A percentile compares a stretch with the other conserved stretches of the same genome.
phyloP scores from a whole-genome alignment of 2,329 filamentous ascomycete genomes.

The Paraconiothyrium sp. region DNA sequence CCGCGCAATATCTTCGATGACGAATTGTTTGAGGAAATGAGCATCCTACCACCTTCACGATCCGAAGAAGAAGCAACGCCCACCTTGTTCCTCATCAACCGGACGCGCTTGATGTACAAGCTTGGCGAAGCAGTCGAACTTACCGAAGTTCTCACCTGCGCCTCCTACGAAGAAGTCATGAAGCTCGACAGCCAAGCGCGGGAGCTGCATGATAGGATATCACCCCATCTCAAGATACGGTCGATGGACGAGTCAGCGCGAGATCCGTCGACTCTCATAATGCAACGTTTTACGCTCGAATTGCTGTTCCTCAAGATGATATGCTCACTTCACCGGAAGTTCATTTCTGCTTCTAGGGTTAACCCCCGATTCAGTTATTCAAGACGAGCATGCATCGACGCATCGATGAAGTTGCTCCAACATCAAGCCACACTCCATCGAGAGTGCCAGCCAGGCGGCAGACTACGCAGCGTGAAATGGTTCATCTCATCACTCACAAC shows the following conservation, averaged over 20 bases:
- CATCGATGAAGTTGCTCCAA: conserved; percentile 80
- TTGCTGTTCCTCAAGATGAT: conserved; percentile 89
- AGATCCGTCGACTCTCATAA: conserved; percentile 74
- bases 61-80: conserved; percentile 77
- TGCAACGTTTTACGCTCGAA: conserved; percentile 85
- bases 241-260: conserved; percentile 76
- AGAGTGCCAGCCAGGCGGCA: conserved; percentile 77
- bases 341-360: conserved; percentile 75
- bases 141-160: conserved; percentile 69
- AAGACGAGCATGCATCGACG: conserved; percentile 83
- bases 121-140: conserved; percentile 76
- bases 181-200: conserved; percentile 67
- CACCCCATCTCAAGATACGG: conserved; percentile 80
- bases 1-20: conserved; percentile 84
- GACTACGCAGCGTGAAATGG: conserved; percentile 78
- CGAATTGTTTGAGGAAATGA: conserved; percentile 76
- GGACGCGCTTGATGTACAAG: conserved; percentile 72
- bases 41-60: conserved; percentile 72
- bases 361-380: conserved; percentile 87
- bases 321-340: conserved; percentile 88
- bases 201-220: conserved; percentile 70
- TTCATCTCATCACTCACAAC: conserved; percentile 82
- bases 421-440: conserved; percentile 79
- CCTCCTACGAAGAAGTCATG: conserved; percentile 69
- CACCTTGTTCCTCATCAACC: conserved; percentile 80